Conservation (phyloP, 768 basidiomycete species). For the Pleurotus citrinopileatus region DNA sequence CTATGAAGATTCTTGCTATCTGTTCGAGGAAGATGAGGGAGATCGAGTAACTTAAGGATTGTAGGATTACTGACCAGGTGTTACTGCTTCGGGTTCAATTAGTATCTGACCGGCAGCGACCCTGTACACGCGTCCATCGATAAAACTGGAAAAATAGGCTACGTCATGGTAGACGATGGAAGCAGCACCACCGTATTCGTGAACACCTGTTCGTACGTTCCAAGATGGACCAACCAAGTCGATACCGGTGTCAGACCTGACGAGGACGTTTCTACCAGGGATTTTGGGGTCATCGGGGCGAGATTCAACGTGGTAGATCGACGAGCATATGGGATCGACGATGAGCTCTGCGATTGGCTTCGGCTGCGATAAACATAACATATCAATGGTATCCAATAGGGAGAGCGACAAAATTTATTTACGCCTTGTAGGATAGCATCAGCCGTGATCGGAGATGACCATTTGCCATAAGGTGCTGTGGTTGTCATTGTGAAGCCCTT, state of each 20-base stretch:
- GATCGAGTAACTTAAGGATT: not conserved
- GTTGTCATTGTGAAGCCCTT: too few species aligned
- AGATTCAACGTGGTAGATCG: constrained; percentile 15
- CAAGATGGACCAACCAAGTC: constrained; percentile 52
- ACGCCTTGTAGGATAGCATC: constrained; percentile 45
- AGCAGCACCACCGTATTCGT: constrained; percentile 72
- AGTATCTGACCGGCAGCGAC: constrained; percentile 19
- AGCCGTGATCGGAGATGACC: constrained; percentile 51
- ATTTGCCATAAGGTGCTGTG: constrained; percentile 47
- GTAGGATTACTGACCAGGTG: constrained; percentile 37
- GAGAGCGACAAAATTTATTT: constrained; percentile 11
- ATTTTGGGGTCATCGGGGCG: constrained; percentile 14
- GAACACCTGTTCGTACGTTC: constrained; percentile 55
- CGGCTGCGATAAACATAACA: constrained; percentile 16
- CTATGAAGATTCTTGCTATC: constrained; percentile 40
- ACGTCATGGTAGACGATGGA: constrained; percentile 49
- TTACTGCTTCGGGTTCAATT: constrained; percentile 42
- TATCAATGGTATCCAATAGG: not conserved
- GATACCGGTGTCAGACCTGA: constrained; percentile 32
- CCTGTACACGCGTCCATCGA: constrained; percentile 52
- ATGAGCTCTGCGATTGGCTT: constrained; percentile 13
- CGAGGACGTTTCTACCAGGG: constrained; percentile 39
- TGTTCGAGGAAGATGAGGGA: constrained; percentile 4
- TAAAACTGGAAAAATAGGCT: constrained; percentile 57
- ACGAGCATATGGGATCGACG: constrained; percentile 9